Evolutionary conservation across 1,284 basidiomycete species (phyloP), one percentile per base, ranked within the genome.

Genomic region (Malassezia arunalokei): DNA sequence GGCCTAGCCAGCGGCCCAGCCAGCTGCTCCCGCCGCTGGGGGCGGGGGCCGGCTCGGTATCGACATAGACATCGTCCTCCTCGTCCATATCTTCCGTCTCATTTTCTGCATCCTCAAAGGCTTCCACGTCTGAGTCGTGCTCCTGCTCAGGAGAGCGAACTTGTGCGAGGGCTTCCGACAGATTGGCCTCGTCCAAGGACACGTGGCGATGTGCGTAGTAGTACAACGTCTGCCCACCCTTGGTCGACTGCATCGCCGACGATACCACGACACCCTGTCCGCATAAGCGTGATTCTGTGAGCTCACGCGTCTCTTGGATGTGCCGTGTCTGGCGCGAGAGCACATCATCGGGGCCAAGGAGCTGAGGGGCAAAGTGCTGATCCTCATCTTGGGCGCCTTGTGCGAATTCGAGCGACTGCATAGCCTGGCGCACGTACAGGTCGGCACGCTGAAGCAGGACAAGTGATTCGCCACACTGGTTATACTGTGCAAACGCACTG

Each of bases 341-440:
- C 24, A 66, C 57, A 17, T 58, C 56, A 38, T 49, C 47, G 31
- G 9, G 58, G 28, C 17, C 27, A 14, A 17, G 62, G 2, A 55
- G 49, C 29, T 49, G 39, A 15, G 53, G 66, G 6, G 63, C 59
- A 50, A 68, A 62, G 24, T 63, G 58, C 28, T 52, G 47, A 42
- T 66, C 66, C 42, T 68, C 60, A 24, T 69, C 64, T 4, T 62
- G 56, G n/a, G 61, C 67, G 40, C 68, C 65, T 12, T 67, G 64
- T 38, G 67, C 66, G 8, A 72, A 51, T 24, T 68, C 67, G 28
- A 63, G 54, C 4, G 68, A 57, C 45, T 64, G 62, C 12, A 63
- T 46, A 2, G 68, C 65, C 38, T 73, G 68, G 8, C 68, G 59
- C n/a, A 73, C 51, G 49, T 64, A 68, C 15, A 71, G 58, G 40